phyloP scores from a whole-genome alignment of 805 yeast genomes.

The Hanseniaspora thailandica region DNA sequence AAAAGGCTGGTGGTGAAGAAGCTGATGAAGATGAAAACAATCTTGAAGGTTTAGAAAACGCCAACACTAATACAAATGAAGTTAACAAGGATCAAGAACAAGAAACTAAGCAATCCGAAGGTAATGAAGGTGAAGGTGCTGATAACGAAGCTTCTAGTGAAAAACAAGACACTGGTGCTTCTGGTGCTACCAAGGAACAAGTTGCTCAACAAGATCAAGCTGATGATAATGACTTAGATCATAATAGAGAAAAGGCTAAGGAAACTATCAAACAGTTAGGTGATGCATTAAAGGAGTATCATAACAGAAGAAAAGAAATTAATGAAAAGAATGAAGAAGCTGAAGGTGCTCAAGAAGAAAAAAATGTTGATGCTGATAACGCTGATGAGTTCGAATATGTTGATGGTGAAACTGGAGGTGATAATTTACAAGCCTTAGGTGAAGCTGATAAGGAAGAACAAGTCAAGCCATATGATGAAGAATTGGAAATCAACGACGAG shows the following conservation, averaged over 20 bases:
- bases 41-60: constrained; percentile 40
- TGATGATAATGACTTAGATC: constrained; percentile 32
- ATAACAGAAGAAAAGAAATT: constrained; percentile 80
- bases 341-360: constrained; percentile 24
- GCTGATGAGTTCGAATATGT: constrained; percentile 82
- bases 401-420: constrained; percentile 65
- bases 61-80: constrained; percentile 26
- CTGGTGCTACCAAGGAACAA: constrained; percentile 41
- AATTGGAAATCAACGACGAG: constrained; percentile 53
- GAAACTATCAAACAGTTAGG: constrained; percentile 82
- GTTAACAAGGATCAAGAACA: constrained; percentile 46
- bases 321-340: constrained; percentile 46
- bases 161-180: constrained; percentile 56
- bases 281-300: constrained; percentile 82
- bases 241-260: constrained; percentile 53
- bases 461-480: constrained; percentile 58
- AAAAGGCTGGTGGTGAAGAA: constrained; percentile 32
- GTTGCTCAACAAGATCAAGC: constrained; percentile 33
- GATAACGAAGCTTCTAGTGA: constrained; percentile 43
- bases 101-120: constrained; percentile 48
- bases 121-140: constrained; percentile 52
- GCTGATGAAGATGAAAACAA: constrained; percentile 40
- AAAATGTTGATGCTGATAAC: constrained; percentile 47
- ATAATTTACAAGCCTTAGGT: constrained; percentile 86
- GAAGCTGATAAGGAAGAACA: constrained; percentile 71